These are phyloP conservation scores for Coemansia asiatica DNA, from an alignment of 192 early-diverging fungal genomes.

Conservation along the genomic window DNA sequence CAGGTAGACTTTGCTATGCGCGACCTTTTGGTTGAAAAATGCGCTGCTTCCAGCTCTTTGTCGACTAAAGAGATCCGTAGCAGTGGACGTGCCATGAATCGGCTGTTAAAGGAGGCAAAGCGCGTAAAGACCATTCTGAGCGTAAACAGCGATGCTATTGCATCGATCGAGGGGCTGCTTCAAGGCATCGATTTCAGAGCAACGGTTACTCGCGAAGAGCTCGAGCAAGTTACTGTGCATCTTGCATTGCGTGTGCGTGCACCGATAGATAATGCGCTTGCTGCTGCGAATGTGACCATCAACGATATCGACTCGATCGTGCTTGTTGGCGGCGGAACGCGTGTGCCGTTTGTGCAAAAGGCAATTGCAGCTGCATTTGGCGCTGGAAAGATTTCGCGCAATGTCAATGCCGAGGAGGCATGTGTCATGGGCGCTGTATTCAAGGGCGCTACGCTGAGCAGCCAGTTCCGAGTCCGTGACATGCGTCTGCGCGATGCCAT, in stretches of 20 bases:
- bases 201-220: conserved; percentile 71
- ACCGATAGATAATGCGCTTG: conserved; percentile 74
- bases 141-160: conserved; percentile 84
- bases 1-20: conserved; percentile 83
- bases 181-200: conserved; percentile 83
- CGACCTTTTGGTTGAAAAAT: conserved; percentile 74
- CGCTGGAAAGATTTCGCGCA: conserved; percentile 84
- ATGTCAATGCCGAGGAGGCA: conserved; percentile 96
- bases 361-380: conserved; percentile 69
- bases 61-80: conserved; percentile 58
- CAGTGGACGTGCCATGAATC: conserved; percentile 82
- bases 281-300: conserved; percentile 63
- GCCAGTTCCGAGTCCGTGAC: conserved; percentile 82
- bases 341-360: conserved; percentile 83
- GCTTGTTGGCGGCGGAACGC: conserved; percentile 89
- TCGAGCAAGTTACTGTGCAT: conserved; percentile 71
- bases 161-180: conserved; percentile 85
- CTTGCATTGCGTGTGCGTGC: conserved; percentile 65
- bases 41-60: conserved; percentile 59
- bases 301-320: conserved; percentile 83
- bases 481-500: conserved; percentile 86
- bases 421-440: conserved; percentile 88
- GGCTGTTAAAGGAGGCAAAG: conserved; percentile 89
- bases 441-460: conserved; percentile 79
- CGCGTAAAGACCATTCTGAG: conserved; percentile 96